These are phyloP conservation scores for Hypoxylon sp. DNA, from an alignment of 2,329 filamentous ascomycete genomes.

Conservation along the genomic window DNA sequence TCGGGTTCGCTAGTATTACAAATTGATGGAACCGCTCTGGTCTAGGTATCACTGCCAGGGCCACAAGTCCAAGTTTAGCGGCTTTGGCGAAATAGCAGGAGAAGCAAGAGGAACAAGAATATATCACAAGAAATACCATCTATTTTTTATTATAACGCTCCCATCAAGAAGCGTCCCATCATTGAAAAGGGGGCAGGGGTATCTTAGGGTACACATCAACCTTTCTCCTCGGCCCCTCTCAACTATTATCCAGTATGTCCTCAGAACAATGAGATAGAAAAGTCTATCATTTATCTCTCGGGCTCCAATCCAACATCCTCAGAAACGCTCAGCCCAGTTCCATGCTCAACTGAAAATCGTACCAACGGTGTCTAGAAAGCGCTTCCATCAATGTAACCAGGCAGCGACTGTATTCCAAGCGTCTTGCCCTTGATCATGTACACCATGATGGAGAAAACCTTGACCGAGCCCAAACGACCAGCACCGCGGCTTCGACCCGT, in stretches of 20 bases:
- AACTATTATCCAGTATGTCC: conserved; percentile 15
- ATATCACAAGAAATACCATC: conserved; percentile 11
- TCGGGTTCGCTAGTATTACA: conserved; percentile 7
- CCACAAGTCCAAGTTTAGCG: not conserved
- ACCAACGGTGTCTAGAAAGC: conserved; percentile 55
- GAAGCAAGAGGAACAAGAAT: not conserved
- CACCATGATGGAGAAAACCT: conserved; percentile 64
- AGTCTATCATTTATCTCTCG: not conserved
- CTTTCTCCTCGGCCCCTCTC: conserved; percentile 24
- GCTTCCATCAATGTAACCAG: conserved; percentile 63
- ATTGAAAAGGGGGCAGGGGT: conserved; percentile 33
- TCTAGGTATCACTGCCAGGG: not conserved
- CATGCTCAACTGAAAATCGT: not conserved
- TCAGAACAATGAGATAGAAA: not conserved
- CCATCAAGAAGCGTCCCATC: conserved; percentile 16
- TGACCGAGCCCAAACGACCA: conserved; percentile 62
- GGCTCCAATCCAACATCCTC: not conserved
- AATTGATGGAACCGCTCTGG: conserved; percentile 7
- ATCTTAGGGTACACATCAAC: conserved; percentile 40
- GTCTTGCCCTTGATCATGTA: conserved; percentile 67
- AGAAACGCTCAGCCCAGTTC: not conserved
- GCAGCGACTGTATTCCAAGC: conserved; percentile 60
- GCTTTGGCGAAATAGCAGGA: not conserved
- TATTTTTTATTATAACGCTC: conserved; percentile 34
- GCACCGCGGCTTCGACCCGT: conserved; percentile 64